Base-by-base conservation (phyloP, 306 rosid genomes). In the Citrullus amarus region DNA sequence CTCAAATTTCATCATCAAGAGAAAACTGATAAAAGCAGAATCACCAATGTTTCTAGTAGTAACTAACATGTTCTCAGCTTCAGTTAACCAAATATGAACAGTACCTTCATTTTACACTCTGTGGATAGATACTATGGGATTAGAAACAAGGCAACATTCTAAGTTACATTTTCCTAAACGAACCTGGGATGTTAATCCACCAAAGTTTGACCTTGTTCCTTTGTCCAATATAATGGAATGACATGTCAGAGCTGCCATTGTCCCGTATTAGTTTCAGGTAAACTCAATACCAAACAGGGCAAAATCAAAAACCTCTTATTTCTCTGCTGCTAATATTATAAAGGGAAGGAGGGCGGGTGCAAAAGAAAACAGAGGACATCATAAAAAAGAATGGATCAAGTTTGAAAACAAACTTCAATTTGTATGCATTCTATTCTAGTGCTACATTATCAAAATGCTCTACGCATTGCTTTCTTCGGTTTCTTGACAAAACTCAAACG, bases 401-500 rank as follows among this genome's bases (percentile, higher is more conserved):
- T 70, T 70, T 53, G 34, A 6, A 8, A 75, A 14, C 53, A 58
- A 76, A 76, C 77, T 13, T 71, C 58, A 32, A 48, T 22, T 28
- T 11, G 2, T 39, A 16, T 67, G 51, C 43, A 16, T 39, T 65
- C 14, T 9, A 36, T 39, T 65, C 28, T n/a, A 10, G 4, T 41
- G 56, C 43, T 28, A 14, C 14, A 34, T 51, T 13, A 80, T 84
- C 82, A 89, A 16, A 13, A 46, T 32, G 78, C 68, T 48, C 94
- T 84, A 3, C 90, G 78, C 91, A 83, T 83, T 78, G 5, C 51
- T 73, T 79, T 38, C 41, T 73, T 88, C 0, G 98, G 92, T 77
- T 91, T 91, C 92, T 87, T 91, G 57, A 91, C 98, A 63, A 83
- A 93, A 83, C 92, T 90, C 84, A 93, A 39, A 28, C 98, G 86